Evolutionary conservation across 306 rosid species (phyloP).

Genomic region (Delonix regia): DNA sequence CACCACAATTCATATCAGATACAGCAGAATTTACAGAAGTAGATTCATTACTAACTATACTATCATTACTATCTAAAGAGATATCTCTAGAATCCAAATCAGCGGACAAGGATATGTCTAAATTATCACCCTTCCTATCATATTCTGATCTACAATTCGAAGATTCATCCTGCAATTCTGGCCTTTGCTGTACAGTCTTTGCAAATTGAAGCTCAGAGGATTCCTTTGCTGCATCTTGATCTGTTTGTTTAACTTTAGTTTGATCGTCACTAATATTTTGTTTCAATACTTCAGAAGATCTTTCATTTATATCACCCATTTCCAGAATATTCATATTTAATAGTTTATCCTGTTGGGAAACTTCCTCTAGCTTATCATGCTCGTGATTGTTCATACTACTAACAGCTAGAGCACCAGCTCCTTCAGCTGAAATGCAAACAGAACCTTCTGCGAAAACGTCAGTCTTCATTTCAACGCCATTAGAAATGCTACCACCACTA

Average conservation of each 20-base stretch:
- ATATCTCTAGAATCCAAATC: conserved; percentile 38
- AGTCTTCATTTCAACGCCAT: conserved; percentile 44
- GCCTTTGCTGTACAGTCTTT: conserved; percentile 38
- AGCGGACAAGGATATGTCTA: conserved; percentile 28
- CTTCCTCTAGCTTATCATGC: conserved; percentile 35
- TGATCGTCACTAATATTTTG: background rate
- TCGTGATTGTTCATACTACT: conserved; percentile 34
- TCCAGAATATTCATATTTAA: conserved; percentile 20
- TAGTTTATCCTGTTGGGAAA: conserved; percentile 35
- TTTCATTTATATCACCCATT: conserved; percentile 36
- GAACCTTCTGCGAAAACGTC: conserved; percentile 29
- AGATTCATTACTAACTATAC: conserved; percentile 38
- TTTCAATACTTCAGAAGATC: conserved; percentile 37
- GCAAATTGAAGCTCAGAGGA: too few relatives aligned
- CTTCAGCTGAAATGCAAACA: conserved; percentile 45
- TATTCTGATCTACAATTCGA: conserved; percentile 37
- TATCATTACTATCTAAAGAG: conserved; percentile 44
- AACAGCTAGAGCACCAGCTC: conserved; percentile 33
- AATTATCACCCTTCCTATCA: conserved; percentile 31
- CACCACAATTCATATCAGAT: conserved; percentile 49
- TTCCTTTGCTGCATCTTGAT: conserved; percentile 30
- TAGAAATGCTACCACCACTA: conserved; percentile 16
- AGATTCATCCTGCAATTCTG: conserved; percentile 49
- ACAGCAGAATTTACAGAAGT: conserved; percentile 31
- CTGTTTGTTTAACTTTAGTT: conserved; percentile 31